These are phyloP conservation scores for Lophium mytilinum DNA, from an alignment of 495 filamentous ascomycete species.

Conservation along the genomic window DNA sequence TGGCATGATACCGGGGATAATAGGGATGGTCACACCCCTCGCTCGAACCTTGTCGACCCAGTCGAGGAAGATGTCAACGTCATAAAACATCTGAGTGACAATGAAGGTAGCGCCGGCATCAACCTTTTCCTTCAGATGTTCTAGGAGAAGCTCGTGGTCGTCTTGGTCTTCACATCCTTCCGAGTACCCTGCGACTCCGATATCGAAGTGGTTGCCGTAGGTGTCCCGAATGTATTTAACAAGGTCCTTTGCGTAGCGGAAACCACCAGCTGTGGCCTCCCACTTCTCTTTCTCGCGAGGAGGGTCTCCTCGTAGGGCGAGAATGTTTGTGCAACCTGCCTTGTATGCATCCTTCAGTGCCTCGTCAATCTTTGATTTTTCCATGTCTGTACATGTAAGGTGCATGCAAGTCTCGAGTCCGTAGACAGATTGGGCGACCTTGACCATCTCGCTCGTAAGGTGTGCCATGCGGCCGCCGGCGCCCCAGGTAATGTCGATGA, in stretches of 20 bases:
- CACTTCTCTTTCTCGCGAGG: conserved; percentile 91
- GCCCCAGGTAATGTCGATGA: conserved; percentile 98
- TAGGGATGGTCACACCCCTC: conserved; percentile 78
- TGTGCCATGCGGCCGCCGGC: conserved; percentile 86
- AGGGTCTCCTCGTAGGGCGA: conserved; percentile 90
- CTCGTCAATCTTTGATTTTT: conserved; percentile 75
- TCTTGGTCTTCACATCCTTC: conserved; percentile 92
- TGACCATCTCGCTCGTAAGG: conserved; percentile 96
- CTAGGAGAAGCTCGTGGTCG: conserved; percentile 73
- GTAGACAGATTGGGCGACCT: conserved; percentile 90
- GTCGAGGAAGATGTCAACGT: conserved; percentile 83
- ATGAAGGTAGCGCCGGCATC: conserved; percentile 91
- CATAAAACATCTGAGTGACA: conserved; percentile 99
- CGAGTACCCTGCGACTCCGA: conserved; percentile 95
- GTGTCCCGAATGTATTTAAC: conserved; percentile 83
- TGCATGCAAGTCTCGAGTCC: conserved; percentile 99
- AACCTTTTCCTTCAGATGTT: conserved; percentile 95
- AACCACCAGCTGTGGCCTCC: conserved; percentile 76
- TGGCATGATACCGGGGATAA: conserved; percentile 98
- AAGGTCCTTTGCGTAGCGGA: conserved; percentile 87
- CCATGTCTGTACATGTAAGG: conserved; percentile 98
- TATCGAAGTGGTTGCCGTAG: conserved; percentile 95
- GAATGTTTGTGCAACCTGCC: conserved; percentile 94
- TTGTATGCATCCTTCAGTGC: conserved; percentile 86
- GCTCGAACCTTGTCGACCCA: conserved; percentile 84